phyloP scores from a whole-genome alignment of 345 rosid genomes.

The Alliaria petiolata region DNA sequence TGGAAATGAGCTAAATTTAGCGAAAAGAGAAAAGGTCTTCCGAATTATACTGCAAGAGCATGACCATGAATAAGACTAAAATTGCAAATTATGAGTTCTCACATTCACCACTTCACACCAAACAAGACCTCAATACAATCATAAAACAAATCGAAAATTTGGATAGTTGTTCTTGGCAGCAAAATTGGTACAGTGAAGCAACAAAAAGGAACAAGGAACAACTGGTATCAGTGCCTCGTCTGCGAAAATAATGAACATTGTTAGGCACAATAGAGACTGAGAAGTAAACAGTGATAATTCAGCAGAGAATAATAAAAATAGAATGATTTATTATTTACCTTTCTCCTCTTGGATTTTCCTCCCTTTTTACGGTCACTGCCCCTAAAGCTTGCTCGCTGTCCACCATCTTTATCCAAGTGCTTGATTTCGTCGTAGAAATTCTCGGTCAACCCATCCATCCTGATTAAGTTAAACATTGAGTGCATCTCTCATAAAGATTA shows the following conservation, averaged over 20 bases:
- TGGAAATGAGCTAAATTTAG: constrained; percentile 1
- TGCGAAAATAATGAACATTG: constrained; percentile 14
- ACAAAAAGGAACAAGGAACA: not conserved
- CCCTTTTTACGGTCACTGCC: constrained; percentile 30
- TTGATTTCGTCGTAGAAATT: constrained; percentile 68
- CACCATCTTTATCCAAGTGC: constrained; percentile 43
- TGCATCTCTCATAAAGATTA: constrained; percentile 2
- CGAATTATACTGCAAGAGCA: constrained; percentile 10
- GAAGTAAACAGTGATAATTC: not conserved
- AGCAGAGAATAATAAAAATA: not conserved
- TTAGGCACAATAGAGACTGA: constrained; percentile 3
- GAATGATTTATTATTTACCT: constrained; percentile 39
- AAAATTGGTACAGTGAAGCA: constrained; percentile 11
- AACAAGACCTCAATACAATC: not conserved
- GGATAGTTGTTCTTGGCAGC: not conserved
- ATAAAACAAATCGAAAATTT: not conserved
- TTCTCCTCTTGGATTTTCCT: constrained; percentile 54
- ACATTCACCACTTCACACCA: not conserved
- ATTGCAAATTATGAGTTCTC: not conserved
- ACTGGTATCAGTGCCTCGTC: constrained; percentile 25
- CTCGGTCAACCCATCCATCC: constrained; percentile 72
- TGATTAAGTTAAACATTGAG: constrained; percentile 32
- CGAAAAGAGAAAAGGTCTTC: constrained; percentile 20
- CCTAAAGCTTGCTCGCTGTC: constrained; percentile 25
- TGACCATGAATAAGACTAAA: constrained; percentile 4